phyloP scores from a whole-genome alignment of 129 eudicot species.

The Oenanthe sinensis region DNA sequence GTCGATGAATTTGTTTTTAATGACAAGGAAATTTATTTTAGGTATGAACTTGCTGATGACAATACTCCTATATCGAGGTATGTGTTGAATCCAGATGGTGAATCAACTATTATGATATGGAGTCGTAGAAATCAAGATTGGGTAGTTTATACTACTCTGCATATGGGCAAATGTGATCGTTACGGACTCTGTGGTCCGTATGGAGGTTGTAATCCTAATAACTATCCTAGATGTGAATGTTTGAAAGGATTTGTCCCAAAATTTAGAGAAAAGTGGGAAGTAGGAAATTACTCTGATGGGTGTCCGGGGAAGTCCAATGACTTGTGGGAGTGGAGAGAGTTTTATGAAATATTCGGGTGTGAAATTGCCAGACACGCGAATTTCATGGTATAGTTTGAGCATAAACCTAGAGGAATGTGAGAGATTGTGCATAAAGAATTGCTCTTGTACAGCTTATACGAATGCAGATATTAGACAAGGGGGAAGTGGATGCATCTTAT shows the following conservation, averaged over 20 bases:
- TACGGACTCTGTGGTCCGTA: background rate
- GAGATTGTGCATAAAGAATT: constrained; percentile 1
- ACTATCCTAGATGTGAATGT: background rate
- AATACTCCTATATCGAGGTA: constrained; percentile 2
- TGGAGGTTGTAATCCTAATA: constrained; percentile 3
- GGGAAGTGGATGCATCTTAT: constrained; percentile 5
- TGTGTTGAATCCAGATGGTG: background rate
- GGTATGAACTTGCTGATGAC: constrained; percentile 7
- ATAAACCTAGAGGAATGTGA: background rate
- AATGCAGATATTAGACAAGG: constrained; percentile 5
- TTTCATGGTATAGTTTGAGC: background rate
- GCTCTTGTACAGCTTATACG: constrained; percentile 7
- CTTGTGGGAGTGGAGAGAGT: background rate
- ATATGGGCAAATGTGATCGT: constrained; percentile 1
- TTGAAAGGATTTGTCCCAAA: constrained; percentile 6
- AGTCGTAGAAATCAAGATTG: constrained; percentile 6
- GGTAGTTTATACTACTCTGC: background rate
- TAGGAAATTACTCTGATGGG: background rate
- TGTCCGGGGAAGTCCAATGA: background rate
- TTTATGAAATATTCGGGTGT: constrained; percentile 3
- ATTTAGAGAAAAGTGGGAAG: background rate
- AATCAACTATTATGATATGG: constrained; percentile 1
- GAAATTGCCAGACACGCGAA: constrained; percentile 7
- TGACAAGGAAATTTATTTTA: background rate
- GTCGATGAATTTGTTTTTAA: background rate